Evolutionary conservation across 2,329 filamentous ascomycete genomes (phyloP).

Genomic region (Neocucurbitaria cava): DNA sequence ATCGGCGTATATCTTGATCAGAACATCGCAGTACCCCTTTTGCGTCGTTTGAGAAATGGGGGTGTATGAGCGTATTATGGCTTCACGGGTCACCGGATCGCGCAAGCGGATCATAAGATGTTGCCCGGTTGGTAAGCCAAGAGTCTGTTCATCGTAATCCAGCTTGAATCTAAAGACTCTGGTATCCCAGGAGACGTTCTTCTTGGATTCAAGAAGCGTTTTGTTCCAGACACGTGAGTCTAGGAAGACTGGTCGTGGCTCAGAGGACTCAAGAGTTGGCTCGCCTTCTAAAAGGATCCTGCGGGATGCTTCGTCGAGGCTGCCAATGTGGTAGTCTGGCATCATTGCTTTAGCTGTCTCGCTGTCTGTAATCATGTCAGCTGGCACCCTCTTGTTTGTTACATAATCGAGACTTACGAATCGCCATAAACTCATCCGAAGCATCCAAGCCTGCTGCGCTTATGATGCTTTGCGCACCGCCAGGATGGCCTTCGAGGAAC

Average conservation of each 20-base stretch:
- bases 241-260: conserved; percentile 70
- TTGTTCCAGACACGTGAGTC: conserved; percentile 76
- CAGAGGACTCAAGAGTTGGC: conserved; percentile 51
- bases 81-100: conserved; percentile 72
- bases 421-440: conserved; percentile 89
- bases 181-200: conserved; percentile 76
- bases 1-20: conserved; percentile 83
- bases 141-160: conserved; percentile 70
- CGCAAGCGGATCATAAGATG: conserved; percentile 84
- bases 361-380: conserved; percentile 67
- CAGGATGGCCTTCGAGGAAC: conserved; percentile 84
- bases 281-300: conserved; percentile 60
- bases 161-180: conserved; percentile 82
- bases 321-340: conserved; percentile 82
- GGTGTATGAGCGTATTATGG: conserved; percentile 86
- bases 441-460: conserved; percentile 82
- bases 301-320: conserved; percentile 68
- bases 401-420: conserved; percentile 67
- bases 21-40: conserved; percentile 71
- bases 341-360: conserved; percentile 94
- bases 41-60: conserved; percentile 73
- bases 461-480: conserved; percentile 83
- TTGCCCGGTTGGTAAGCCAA: conserved; percentile 84
- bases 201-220: conserved; percentile 72
- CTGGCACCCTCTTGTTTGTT: background rate